These are phyloP conservation scores for Penicillium tannophilum DNA, from an alignment of 495 filamentous ascomycete genomes.

Conservation along the genomic window DNA sequence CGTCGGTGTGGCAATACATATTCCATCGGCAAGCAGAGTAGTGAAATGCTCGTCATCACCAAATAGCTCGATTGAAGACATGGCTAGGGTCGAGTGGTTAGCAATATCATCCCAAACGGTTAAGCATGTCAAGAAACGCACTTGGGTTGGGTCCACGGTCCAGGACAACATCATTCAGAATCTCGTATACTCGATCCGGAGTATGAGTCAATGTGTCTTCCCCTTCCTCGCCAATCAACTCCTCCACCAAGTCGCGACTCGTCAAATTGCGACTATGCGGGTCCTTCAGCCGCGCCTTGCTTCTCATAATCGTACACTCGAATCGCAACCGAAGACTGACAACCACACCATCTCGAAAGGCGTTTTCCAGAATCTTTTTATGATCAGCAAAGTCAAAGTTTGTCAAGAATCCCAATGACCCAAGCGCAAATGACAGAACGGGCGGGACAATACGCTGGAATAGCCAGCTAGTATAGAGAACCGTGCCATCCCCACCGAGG, in stretches of 20 bases:
- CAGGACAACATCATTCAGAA: constrained; percentile 90
- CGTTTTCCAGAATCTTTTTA: constrained; percentile 65
- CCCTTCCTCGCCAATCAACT: constrained; percentile 80
- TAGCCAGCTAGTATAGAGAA: constrained; percentile 93
- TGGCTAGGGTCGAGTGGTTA: constrained; percentile 52
- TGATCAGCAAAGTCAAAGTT: constrained; percentile 89
- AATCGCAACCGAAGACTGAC: constrained; percentile 89
- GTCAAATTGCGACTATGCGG: constrained; percentile 23
- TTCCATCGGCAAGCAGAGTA: constrained; percentile 80
- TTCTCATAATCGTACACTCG: constrained; percentile 93
- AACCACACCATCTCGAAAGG: constrained; percentile 81
- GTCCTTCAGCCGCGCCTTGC: constrained; percentile 46
- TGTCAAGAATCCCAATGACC: constrained; percentile 91
- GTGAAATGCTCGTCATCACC: constrained; percentile 96
- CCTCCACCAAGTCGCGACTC: constrained; percentile 77
- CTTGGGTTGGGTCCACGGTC: constrained; percentile 89
- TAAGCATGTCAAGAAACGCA: constrained; percentile 42
- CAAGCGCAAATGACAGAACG: constrained; percentile 86
- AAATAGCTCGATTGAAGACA: constrained; percentile 87
- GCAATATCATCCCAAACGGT: not conserved
- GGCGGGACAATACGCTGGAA: constrained; percentile 97
- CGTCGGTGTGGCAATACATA: constrained; percentile 89
- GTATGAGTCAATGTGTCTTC: constrained; percentile 80
- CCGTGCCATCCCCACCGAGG: constrained; percentile 95
- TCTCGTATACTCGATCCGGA: constrained; percentile 79